Percentiles rank a stretch among this genome's conserved stretches.
phyloP scores from a whole-genome alignment of 2,329 filamentous ascomycete species.

The Pestalotiopsis fici region DNA sequence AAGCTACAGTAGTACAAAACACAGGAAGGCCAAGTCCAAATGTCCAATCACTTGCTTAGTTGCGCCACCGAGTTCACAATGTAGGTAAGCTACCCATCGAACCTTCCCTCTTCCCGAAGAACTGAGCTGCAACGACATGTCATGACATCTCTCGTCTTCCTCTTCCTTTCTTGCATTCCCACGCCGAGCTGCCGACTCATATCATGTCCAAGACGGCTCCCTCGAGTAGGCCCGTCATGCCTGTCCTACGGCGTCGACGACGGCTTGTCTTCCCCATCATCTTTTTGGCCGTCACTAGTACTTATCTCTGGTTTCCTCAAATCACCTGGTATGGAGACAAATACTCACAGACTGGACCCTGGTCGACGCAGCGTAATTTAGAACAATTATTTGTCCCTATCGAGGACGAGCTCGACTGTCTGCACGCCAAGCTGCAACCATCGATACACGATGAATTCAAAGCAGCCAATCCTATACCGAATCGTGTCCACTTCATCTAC shows the following conservation, averaged over 20 bases:
- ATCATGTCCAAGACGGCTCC: background rate
- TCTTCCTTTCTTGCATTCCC: background rate
- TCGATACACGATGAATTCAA: slow-evolving; percentile 7
- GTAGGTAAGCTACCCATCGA: background rate
- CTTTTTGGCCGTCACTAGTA: background rate
- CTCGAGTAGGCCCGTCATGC: background rate
- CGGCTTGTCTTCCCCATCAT: background rate
- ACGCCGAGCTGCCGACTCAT: too few relatives aligned
- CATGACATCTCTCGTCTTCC: too few relatives aligned
- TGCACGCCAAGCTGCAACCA: slow-evolving; percentile 25
- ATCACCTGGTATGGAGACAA: slow-evolving; percentile 25
- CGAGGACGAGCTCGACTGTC: slow-evolving; percentile 32
- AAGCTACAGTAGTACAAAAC: background rate
- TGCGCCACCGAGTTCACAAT: background rate
- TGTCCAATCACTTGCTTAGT: background rate
- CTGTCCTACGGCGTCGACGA: background rate
- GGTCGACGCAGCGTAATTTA: slow-evolving; percentile 33
- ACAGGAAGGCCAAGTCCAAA: background rate
- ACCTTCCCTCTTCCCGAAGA: background rate
- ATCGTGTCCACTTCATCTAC: slow-evolving; percentile 39
- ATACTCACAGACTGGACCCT: slow-evolving; percentile 34
- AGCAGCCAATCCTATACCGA: slow-evolving; percentile 31
- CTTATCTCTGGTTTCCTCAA: background rate
- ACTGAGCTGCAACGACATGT: background rate
- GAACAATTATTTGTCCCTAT: slow-evolving; percentile 31